These are phyloP conservation scores for Debaryomyces robertsiae DNA, from an alignment of 1,139 yeast species.

Conservation along the genomic window DNA sequence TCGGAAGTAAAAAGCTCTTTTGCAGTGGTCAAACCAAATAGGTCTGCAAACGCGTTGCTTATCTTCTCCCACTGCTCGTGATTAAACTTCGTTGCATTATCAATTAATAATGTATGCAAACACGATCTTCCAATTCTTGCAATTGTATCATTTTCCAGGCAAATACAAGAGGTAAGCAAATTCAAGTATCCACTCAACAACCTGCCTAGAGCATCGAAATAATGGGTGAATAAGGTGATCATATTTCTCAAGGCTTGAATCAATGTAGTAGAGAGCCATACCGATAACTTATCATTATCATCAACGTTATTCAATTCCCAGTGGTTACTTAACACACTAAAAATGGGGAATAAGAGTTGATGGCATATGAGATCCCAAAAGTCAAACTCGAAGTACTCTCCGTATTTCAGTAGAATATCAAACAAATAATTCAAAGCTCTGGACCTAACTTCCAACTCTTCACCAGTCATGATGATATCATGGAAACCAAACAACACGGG, in stretches of 20 bases:
- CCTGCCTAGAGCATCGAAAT: conserved; percentile 70
- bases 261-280: conserved; percentile 94
- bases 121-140: conserved; percentile 94
- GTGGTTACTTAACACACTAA: conserved; percentile 73
- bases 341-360: conserved; percentile 85
- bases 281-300: conserved; percentile 72
- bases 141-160: conserved; percentile 96
- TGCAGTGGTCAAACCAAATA: conserved; percentile 86
- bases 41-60: conserved; percentile 59
- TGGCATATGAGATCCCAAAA: conserved; percentile 86
- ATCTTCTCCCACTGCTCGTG: conserved; percentile 76
- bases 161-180: conserved; percentile 80
- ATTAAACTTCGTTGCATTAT: conserved; percentile 68
- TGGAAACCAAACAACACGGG: conserved; percentile 85
- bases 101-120: conserved; percentile 71
- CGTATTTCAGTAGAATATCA: conserved; percentile 77
- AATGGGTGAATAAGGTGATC: conserved; percentile 80
- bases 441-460: conserved; percentile 91
- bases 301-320: conserved; percentile 71
- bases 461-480: conserved; percentile 89
- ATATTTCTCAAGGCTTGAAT: conserved; percentile 92
- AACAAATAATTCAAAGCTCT: conserved; percentile 82
- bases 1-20: conserved; percentile 76
- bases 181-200: conserved; percentile 79
- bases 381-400: conserved; percentile 67